Evolutionary conservation across 805 yeast genomes (phyloP), one percentile per base, ranked within the genome.

Genomic region (Ogataea siamensis): DNA sequence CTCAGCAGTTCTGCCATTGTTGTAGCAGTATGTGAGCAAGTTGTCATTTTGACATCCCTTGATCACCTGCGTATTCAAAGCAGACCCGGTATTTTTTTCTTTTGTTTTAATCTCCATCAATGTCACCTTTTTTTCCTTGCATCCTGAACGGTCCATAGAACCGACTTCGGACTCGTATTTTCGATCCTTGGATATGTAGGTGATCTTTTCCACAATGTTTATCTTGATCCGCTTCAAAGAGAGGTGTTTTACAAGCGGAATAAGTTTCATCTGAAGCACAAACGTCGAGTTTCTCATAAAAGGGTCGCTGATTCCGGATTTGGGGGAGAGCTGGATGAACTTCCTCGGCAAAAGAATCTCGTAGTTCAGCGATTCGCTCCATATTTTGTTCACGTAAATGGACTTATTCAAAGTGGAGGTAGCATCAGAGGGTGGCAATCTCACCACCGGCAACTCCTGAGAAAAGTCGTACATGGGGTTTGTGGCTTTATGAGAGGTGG

Each of bases 301-400:
- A 9, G 40, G 38, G 25, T 56, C 63, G 35, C 39, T 44, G 7
- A 42, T 25, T 4, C 51, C 53, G 63, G 63, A 65, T 34, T 73
- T 78, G 9, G 78, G 70, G 3, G 84, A 83, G 32, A 84, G 60
- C 2, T 84, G 68, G 8, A 83, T 76, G 56, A 70, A 84, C 51
- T 84, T 85, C 41, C 71, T 71, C 0, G 89, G 88, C 42, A 85
- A 71, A 0, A 87, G 74, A 11, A 85, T 71, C 46, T 83, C 83
- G 58, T 85, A 85, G 39, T 78, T 78, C 24, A 85, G 60, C 0
- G 87, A 58, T 39, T 83, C 80, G 49, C 78, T 77, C 93, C 93
- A 85, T 1, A 78, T 70, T 45, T 85, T 70, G 55, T 81, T 83
- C 23, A 85, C 87, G 56, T 80, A 83, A 12, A 85, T 74, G 0